A percentile compares a stretch with the other conserved stretches of the same genome.
These are phyloP conservation scores for Vaccinium darrowii DNA, from an alignment of 148 eudicot genomes.

Conservation along the genomic window DNA sequence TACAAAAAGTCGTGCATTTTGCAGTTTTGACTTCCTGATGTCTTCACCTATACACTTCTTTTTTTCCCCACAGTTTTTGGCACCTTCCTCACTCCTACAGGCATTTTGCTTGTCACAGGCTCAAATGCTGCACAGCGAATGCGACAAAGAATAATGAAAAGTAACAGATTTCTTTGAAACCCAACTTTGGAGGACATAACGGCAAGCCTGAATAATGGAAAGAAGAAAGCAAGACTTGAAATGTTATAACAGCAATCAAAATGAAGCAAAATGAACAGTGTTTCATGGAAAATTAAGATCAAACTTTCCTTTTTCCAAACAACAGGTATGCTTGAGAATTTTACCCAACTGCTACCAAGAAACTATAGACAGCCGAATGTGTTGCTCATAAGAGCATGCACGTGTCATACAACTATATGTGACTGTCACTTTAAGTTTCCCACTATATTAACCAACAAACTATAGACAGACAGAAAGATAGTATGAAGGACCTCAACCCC, in stretches of 20 bases:
- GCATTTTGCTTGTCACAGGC: no score
- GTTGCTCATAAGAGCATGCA: constrained; percentile 6
- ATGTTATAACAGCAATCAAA: background rate
- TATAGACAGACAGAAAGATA: background rate
- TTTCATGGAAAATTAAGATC: background rate
- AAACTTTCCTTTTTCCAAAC: background rate
- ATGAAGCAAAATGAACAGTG: background rate
- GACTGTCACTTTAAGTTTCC: background rate
- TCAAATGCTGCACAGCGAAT: background rate
- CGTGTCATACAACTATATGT: background rate
- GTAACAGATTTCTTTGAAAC: constrained; percentile 40
- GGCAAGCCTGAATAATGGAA: constrained; percentile 48
- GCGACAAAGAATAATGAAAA: background rate
- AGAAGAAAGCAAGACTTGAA: background rate
- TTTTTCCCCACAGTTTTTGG: no score
- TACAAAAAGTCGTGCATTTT: background rate
- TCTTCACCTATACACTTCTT: no score
- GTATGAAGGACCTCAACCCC: background rate
- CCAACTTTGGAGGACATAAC: constrained; percentile 70
- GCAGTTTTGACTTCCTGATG: background rate
- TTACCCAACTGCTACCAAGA: background rate
- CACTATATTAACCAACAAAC: background rate
- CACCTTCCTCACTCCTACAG: no score
- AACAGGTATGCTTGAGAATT: background rate
- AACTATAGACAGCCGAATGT: background rate